Evolutionary conservation across 805 yeast genomes (phyloP).

Genomic region (Ogataea minuta): DNA sequence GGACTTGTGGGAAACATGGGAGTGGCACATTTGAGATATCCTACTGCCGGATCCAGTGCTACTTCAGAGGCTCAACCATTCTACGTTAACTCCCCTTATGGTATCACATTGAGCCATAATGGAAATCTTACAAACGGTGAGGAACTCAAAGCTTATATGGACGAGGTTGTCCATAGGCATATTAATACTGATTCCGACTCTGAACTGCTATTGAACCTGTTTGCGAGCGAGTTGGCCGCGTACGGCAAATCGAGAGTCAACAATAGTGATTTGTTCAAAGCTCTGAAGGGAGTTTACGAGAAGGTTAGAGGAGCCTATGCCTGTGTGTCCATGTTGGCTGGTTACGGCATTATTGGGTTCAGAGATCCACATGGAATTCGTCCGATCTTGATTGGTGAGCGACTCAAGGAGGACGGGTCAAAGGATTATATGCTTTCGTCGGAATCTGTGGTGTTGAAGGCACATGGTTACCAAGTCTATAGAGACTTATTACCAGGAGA

Average conservation of each 20-base stretch:
- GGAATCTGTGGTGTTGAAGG: conserved; percentile 91
- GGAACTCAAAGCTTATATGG: conserved; percentile 74
- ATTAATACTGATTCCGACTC: conserved; percentile 97
- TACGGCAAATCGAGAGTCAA: conserved; percentile 92
- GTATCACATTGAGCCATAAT: conserved; percentile 85
- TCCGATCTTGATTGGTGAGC: conserved; percentile 84
- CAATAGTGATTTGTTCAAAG: conserved; percentile 83
- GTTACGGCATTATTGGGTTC: conserved; percentile 92
- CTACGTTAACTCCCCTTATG: conserved; percentile 96
- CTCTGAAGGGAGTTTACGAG: conserved; percentile 77
- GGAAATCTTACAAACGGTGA: conserved; percentile 91
- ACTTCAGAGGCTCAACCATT: conserved; percentile 98
- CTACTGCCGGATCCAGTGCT: conserved; percentile 95
- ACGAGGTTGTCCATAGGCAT: conserved; percentile 93
- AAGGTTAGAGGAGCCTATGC: conserved; percentile 96
- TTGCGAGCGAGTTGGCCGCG: conserved; percentile 88
- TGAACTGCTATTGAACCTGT: conserved; percentile 82
- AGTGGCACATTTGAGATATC: conserved; percentile 90
- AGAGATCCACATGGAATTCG: conserved; percentile 97
- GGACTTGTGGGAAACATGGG: conserved; percentile 94
- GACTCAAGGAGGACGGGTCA: conserved; percentile 64
- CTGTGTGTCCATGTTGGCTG: conserved; percentile 91
- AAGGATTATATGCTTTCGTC: conserved; percentile 92
- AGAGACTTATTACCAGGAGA: conserved; percentile 92
- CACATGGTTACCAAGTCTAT: conserved; percentile 79